Conservation (phyloP, 2,329 filamentous ascomycete species). For the Aspergillus sp. region DNA sequence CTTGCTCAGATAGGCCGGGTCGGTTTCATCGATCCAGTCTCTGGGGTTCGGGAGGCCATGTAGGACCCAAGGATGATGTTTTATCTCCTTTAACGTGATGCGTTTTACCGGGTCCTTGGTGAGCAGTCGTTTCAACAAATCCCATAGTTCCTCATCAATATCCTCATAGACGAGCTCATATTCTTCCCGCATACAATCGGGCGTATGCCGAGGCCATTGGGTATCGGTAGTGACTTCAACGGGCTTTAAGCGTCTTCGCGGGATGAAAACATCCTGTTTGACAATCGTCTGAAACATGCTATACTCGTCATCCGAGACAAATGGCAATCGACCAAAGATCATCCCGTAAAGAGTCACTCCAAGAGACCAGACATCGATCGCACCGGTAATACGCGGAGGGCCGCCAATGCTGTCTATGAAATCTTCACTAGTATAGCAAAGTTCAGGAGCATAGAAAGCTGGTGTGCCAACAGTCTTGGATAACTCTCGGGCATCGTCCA, state of each 20-base stretch:
- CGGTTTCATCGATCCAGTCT: constrained; percentile 91
- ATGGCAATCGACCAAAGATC: constrained; percentile 89
- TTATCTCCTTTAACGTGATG: constrained; percentile 88
- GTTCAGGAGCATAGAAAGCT: constrained; percentile 93
- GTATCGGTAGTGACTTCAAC: constrained; percentile 50
- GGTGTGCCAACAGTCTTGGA: constrained; percentile 97
- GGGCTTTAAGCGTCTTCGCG: constrained; percentile 76
- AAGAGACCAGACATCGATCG: constrained; percentile 96
- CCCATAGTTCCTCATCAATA: constrained; percentile 74
- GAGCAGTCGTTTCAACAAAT: constrained; percentile 76
- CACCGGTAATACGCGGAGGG: constrained; percentile 75
- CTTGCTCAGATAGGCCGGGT: constrained; percentile 73
- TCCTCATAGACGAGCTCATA: constrained; percentile 82
- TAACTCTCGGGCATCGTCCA: constrained; percentile 92
- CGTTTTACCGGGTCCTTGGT: constrained; percentile 86
- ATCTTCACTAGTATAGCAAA: constrained; percentile 83
- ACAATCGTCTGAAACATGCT: constrained; percentile 90
- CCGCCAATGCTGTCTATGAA: constrained; percentile 54
- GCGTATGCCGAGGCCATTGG: constrained; percentile 53
- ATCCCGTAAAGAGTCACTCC: constrained; percentile 96
- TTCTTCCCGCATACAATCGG: constrained; percentile 70
- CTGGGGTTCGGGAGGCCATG: constrained; percentile 71
- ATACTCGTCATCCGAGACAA: constrained; percentile 87
- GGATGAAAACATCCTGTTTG: constrained; percentile 88
- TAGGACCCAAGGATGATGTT: constrained; percentile 89